Evolutionary conservation across 2,329 filamentous ascomycete genomes (phyloP).

Genomic region (Pezicula carpinea): DNA sequence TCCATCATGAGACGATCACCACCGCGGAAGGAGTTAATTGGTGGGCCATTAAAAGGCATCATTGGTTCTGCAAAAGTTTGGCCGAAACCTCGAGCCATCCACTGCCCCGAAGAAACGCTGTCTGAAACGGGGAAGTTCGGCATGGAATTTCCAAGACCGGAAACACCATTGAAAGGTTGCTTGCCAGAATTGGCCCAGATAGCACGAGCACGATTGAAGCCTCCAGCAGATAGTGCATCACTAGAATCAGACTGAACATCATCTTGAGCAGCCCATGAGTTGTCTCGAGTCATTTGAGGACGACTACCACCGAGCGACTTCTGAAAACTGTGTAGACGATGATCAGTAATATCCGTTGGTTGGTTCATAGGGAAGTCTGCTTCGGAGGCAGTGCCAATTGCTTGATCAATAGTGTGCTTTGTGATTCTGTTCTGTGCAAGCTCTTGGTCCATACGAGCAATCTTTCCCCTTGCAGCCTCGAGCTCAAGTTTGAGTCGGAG

Average conservation of each 20-base stretch:
- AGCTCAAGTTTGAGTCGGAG: slow-evolving; percentile 67
- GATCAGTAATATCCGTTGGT: slow-evolving; percentile 17
- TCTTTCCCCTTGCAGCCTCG: slow-evolving; percentile 64
- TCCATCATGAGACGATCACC: slow-evolving; percentile 23
- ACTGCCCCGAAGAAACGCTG: slow-evolving; percentile 36
- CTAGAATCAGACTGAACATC: slow-evolving; percentile 53
- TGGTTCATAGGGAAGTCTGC: slow-evolving; percentile 31
- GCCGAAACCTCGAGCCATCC: slow-evolving; percentile 37
- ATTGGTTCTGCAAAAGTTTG: slow-evolving; percentile 26
- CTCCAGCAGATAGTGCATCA: slow-evolving; percentile 46
- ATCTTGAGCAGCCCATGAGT: slow-evolving; percentile 47
- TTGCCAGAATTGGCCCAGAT: slow-evolving; percentile 49
- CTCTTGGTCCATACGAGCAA: slow-evolving; percentile 68
- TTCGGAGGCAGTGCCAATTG: slow-evolving; percentile 44
- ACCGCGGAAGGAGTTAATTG: slow-evolving; percentile 21
- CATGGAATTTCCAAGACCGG: slow-evolving; percentile 9
- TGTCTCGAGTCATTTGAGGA: slow-evolving; percentile 34
- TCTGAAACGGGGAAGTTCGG: slow-evolving; percentile 26
- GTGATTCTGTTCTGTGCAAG: slow-evolving; percentile 59
- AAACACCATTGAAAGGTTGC: slow-evolving; percentile 28
- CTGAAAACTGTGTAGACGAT: slow-evolving; percentile 18
- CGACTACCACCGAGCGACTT: slow-evolving; percentile 30
- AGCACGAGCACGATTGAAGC: slow-evolving; percentile 48
- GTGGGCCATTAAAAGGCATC: slow-evolving; percentile 20
- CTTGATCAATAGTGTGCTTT: slow-evolving; percentile 54